A percentile compares a stretch with the other conserved stretches of the same genome.
These are phyloP conservation scores for Rehmannia glutinosa DNA, from an alignment of 257 asterid species.

Conservation along the genomic window DNA sequence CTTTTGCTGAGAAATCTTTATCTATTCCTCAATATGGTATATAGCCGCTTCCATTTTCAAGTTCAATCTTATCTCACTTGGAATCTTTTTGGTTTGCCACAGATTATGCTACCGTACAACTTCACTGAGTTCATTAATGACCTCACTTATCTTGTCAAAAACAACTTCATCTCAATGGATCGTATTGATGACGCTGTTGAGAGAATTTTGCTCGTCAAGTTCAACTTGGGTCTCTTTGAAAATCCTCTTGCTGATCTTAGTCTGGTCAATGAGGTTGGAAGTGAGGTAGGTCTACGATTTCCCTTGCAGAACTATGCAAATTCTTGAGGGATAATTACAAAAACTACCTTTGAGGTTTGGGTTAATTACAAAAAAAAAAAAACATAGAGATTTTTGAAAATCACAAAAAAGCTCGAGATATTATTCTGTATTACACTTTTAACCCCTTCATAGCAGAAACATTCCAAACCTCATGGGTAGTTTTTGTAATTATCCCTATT, in stretches of 20 bases:
- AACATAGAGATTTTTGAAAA: too few relatives aligned
- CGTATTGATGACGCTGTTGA: slow-evolving; percentile 86
- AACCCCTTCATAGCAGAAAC: too few relatives aligned
- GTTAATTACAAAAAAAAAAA: too few relatives aligned
- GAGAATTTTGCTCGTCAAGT: slow-evolving; percentile 74
- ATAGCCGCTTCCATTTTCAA: not conserved
- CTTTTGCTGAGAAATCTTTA: slow-evolving; percentile 2
- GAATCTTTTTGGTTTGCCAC: slow-evolving; percentile 25
- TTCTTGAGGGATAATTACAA: too few relatives aligned
- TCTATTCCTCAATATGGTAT: not conserved
- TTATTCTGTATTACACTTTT: too few relatives aligned
- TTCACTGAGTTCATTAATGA: slow-evolving; percentile 68
- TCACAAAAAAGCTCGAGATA: too few relatives aligned
- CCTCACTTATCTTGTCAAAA: slow-evolving; percentile 66
- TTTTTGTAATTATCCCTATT: too few relatives aligned
- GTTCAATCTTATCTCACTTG: slow-evolving; percentile 14
- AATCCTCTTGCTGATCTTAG: slow-evolving; percentile 81
- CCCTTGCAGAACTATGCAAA: not conserved
- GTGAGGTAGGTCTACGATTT: slow-evolving; percentile 45
- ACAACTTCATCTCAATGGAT: slow-evolving; percentile 49
- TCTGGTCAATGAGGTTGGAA: slow-evolving; percentile 68
- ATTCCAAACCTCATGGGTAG: too few relatives aligned
- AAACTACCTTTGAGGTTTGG: too few relatives aligned
- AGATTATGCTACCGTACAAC: slow-evolving; percentile 80
- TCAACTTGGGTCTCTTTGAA: slow-evolving; percentile 87